Evolutionary conservation across 352 stramenopile genomes (phyloP).

Genomic region (Stramenopiles sp.): DNA sequence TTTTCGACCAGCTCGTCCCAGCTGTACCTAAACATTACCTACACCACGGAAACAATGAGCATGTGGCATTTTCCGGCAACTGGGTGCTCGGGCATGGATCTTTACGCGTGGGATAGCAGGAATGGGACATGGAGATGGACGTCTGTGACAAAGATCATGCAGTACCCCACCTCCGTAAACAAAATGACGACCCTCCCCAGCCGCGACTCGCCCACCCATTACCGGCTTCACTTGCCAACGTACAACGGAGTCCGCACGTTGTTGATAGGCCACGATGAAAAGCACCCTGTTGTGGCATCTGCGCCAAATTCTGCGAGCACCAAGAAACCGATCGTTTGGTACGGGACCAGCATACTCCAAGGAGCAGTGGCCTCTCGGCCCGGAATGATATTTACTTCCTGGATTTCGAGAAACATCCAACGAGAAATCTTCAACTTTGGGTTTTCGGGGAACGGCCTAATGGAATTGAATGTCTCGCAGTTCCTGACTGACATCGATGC

Average conservation of each 20-base stretch:
- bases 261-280: background rate
- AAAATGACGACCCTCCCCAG: background rate
- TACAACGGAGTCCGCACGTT: background rate
- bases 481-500: background rate
- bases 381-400: background rate
- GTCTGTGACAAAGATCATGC: background rate
- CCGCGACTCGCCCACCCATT: background rate
- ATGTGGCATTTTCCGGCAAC: slow-evolving; percentile 7
- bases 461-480: background rate
- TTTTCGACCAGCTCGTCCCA: background rate
- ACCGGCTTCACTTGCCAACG: background rate
- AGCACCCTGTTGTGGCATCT: background rate
- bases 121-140: background rate
- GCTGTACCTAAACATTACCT: background rate
- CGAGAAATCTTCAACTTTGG: background rate
- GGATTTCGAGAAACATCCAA: slow-evolving; percentile 1
- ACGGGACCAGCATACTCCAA: background rate
- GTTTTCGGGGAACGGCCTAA: background rate
- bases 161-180: background rate
- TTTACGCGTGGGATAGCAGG: background rate
- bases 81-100: background rate
- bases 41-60: background rate
- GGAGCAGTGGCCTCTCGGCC: background rate
- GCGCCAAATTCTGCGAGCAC: background rate
- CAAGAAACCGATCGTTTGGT: slow-evolving; percentile 6